Evolutionary conservation across 2,329 filamentous ascomycete genomes (phyloP).

Genomic region (Pseudovirgaria hyperparasitica): DNA sequence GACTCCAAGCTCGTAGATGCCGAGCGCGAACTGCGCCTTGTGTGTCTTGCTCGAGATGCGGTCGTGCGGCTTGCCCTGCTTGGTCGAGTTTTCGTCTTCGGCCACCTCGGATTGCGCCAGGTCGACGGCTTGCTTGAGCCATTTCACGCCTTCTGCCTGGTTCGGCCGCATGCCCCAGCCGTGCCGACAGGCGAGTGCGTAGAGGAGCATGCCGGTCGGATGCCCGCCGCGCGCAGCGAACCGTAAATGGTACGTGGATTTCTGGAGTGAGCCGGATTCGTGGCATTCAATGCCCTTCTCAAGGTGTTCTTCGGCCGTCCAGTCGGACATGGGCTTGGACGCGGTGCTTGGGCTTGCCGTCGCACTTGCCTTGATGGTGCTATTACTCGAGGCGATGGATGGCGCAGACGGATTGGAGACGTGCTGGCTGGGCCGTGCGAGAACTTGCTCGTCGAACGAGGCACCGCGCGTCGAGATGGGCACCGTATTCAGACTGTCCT

Average conservation of each 20-base stretch:
- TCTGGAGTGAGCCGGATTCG: conserved; percentile 73
- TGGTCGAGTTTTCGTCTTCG: conserved; percentile 58
- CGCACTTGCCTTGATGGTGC: conserved; percentile 24
- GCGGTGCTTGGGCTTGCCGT: conserved; percentile 26
- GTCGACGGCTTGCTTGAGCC: conserved; percentile 85
- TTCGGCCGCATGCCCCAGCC: conserved; percentile 97
- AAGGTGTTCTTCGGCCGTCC: conserved; percentile 78
- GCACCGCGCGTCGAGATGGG: too few relatives aligned
- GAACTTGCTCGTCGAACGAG: too few relatives aligned
- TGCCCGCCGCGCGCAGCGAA: conserved; percentile 76
- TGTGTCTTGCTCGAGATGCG: conserved; percentile 63
- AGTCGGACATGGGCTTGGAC: conserved; percentile 44
- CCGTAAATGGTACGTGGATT: conserved; percentile 92
- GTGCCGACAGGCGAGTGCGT: conserved; percentile 86
- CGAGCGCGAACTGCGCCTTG: conserved; percentile 86
- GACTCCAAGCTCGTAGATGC: conserved; percentile 91
- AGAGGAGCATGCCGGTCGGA: conserved; percentile 90
- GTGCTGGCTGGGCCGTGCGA: conserved; percentile 13
- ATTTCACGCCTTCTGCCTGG: conserved; percentile 76
- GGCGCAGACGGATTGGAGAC: conserved; percentile 10
- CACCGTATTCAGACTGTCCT: too few relatives aligned
- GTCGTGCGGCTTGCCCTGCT: conserved; percentile 50
- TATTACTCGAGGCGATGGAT: conserved; percentile 29
- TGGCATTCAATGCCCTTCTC: conserved; percentile 83
- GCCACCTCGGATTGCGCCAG: conserved; percentile 70